These are phyloP conservation scores for Annona squamosa DNA, from an alignment of 164 flowering plant genomes.

Conservation along the genomic window DNA sequence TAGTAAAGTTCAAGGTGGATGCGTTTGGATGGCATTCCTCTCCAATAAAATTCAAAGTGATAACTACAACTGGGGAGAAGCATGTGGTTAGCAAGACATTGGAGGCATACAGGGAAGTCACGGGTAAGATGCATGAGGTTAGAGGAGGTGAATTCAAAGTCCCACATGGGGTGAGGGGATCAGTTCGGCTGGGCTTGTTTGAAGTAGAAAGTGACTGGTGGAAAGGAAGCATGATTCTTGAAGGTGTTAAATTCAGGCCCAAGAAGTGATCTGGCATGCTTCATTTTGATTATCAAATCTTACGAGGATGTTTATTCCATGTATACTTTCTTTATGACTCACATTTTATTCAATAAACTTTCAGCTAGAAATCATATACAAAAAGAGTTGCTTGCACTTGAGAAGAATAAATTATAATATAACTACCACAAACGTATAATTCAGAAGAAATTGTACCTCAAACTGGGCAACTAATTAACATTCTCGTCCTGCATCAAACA, in stretches of 20 bases:
- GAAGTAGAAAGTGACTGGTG: conserved; percentile 30
- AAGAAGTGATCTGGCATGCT: neutral
- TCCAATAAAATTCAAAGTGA: conserved; percentile 16
- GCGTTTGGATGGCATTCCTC: conserved; percentile 29
- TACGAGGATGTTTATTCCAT: too few species aligned
- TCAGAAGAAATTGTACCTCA: too few species aligned
- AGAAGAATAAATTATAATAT: too few species aligned
- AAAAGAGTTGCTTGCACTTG: too few species aligned
- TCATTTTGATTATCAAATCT: too few species aligned
- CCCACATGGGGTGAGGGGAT: neutral
- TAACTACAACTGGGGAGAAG: conserved; percentile 5
- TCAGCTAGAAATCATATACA: too few species aligned
- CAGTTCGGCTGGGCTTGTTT: conserved; percentile 23
- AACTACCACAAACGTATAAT: too few species aligned
- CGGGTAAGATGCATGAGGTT: conserved; percentile 16
- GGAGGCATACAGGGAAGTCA: conserved; percentile 11
- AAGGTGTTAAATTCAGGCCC: conserved; percentile 14
- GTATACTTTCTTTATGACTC: too few species aligned
- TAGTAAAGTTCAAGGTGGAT: conserved; percentile 22
- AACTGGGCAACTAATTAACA: too few species aligned
- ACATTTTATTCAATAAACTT: too few species aligned
- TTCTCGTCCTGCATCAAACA: too few species aligned
- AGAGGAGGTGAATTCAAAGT: conserved; percentile 18
- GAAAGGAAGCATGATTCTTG: conserved; percentile 29
- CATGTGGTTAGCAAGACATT: neutral